Evolutionary conservation across 768 basidiomycete species (phyloP).

Genomic region (Podaxis sp.): DNA sequence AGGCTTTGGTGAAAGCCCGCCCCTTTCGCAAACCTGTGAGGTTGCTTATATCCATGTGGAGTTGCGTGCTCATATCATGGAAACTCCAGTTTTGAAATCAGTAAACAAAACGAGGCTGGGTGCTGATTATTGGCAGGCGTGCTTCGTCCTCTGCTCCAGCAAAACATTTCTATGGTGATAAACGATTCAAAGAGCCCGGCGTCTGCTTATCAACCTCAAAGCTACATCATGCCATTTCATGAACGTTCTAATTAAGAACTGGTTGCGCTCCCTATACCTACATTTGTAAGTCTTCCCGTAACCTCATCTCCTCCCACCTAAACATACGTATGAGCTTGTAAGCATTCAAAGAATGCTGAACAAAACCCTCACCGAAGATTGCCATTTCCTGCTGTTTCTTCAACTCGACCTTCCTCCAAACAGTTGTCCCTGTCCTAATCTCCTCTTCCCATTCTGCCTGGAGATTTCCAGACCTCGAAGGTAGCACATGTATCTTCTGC

Average conservation of each 20-base stretch:
- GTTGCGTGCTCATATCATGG: slow-evolving; percentile 24
- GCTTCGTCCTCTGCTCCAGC: slow-evolving; percentile 30
- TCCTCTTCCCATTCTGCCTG: slow-evolving; percentile 28
- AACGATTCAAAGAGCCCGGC: background rate
- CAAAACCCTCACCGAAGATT: background rate
- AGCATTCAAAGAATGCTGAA: background rate
- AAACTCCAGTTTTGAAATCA: slow-evolving; percentile 28
- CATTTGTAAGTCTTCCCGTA: slow-evolving; percentile 19
- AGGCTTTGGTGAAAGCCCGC: background rate
- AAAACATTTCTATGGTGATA: slow-evolving; percentile 37
- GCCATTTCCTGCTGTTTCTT: background rate
- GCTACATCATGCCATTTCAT: too few relatives aligned
- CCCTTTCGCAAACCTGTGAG: slow-evolving; percentile 15
- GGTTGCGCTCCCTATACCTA: too few relatives aligned
- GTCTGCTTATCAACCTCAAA: too few relatives aligned
- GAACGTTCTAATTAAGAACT: too few relatives aligned
- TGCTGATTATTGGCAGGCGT: slow-evolving; percentile 28
- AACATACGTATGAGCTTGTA: background rate
- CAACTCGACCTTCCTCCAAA: slow-evolving; percentile 26
- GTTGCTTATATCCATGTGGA: slow-evolving; percentile 23
- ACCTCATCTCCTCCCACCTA: background rate
- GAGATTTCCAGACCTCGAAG: slow-evolving; percentile 15
- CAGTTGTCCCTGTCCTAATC: slow-evolving; percentile 22
- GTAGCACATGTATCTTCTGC: slow-evolving; percentile 16
- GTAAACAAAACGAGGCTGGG: slow-evolving; percentile 24